Conservation (phyloP, 2,329 filamentous ascomycete genomes). For the Annulohypoxylon truncatum region DNA sequence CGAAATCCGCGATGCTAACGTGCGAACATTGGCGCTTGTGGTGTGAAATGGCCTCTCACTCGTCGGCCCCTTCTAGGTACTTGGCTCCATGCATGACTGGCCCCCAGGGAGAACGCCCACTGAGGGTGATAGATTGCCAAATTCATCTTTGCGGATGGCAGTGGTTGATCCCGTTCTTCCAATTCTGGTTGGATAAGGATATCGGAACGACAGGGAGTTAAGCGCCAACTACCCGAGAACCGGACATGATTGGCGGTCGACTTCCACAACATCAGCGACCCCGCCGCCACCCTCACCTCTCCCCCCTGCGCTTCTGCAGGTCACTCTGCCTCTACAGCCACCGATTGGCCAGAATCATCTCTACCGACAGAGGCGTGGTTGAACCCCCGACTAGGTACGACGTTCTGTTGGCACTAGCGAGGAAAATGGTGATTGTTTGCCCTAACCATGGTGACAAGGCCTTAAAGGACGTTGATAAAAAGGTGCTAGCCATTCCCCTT, state of each 20-base stretch:
- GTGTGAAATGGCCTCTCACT: slow-evolving; percentile 58
- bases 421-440: slow-evolving; percentile 15
- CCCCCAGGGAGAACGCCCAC: slow-evolving; percentile 55
- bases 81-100: slow-evolving; percentile 54
- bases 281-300: slow-evolving; percentile 38
- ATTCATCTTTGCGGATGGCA: slow-evolving; percentile 40
- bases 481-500: slow-evolving; percentile 32
- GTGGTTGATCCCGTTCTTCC: slow-evolving; percentile 39
- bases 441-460: slow-evolving; percentile 8
- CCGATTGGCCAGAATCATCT: slow-evolving; percentile 32
- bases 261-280: slow-evolving; percentile 41
- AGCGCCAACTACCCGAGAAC: slow-evolving; percentile 46
- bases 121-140: slow-evolving; percentile 48
- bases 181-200: slow-evolving; percentile 49
- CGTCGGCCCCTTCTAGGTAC: slow-evolving; percentile 52
- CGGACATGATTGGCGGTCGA: slow-evolving; percentile 46
- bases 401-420: slow-evolving; percentile 12
- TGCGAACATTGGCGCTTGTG: slow-evolving; percentile 54
- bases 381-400: slow-evolving; percentile 15
- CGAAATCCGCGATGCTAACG: slow-evolving; percentile 45
- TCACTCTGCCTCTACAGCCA: slow-evolving; percentile 27
- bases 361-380: slow-evolving; percentile 22
- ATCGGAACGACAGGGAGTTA: slow-evolving; percentile 46
- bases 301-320: slow-evolving; percentile 34
- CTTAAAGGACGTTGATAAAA: slow-evolving; percentile 27